Percentiles rank a stretch among this genome's conserved stretches.
These are phyloP conservation scores for Uncinocarpus reesii DNA, from an alignment of 2,329 filamentous ascomycete genomes.

Conservation along the genomic window DNA sequence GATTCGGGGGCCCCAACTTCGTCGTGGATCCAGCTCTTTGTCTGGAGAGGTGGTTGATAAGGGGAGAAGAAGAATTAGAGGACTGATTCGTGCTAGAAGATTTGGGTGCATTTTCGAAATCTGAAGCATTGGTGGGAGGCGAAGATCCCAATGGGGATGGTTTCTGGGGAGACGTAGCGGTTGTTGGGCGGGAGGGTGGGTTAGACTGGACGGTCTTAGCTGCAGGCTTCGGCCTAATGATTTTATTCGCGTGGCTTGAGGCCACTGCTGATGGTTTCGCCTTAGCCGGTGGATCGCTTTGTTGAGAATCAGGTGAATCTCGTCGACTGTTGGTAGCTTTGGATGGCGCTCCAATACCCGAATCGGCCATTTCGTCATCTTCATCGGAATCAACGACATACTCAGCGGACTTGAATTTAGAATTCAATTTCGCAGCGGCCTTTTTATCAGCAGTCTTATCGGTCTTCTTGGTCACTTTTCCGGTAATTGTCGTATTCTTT, in stretches of 20 bases:
- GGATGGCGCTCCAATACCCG: constrained; percentile 16
- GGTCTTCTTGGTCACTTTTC: constrained; percentile 39
- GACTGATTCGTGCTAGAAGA: constrained; percentile 35
- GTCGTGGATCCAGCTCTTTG: constrained; percentile 18
- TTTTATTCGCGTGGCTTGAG: constrained; percentile 7
- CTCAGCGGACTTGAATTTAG: constrained; percentile 45
- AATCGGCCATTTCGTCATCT: constrained; percentile 35
- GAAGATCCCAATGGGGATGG: constrained; percentile 53
- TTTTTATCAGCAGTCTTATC: constrained; percentile 27
- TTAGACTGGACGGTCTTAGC: constrained; percentile 29
- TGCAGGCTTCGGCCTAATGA: constrained; percentile 9
- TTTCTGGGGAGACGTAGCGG: constrained; percentile 47
- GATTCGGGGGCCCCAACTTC: constrained; percentile 19
- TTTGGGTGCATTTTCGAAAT: constrained; percentile 40
- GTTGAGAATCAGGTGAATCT: constrained; percentile 5
- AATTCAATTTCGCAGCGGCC: constrained; percentile 28
- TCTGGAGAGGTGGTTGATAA: constrained; percentile 32
- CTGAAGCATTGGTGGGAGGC: constrained; percentile 51
- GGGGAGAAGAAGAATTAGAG: constrained; percentile 39
- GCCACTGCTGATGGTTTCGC: constrained; percentile 2
- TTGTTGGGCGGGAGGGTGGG: constrained; percentile 29
- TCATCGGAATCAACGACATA: constrained; percentile 45
- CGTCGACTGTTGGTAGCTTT: constrained; percentile 16
- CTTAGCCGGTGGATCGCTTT: constrained; percentile 11
- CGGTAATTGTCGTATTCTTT: constrained; percentile 39